phyloP scores from a whole-genome alignment of 306 rosid species.

The Geum urbanum region DNA sequence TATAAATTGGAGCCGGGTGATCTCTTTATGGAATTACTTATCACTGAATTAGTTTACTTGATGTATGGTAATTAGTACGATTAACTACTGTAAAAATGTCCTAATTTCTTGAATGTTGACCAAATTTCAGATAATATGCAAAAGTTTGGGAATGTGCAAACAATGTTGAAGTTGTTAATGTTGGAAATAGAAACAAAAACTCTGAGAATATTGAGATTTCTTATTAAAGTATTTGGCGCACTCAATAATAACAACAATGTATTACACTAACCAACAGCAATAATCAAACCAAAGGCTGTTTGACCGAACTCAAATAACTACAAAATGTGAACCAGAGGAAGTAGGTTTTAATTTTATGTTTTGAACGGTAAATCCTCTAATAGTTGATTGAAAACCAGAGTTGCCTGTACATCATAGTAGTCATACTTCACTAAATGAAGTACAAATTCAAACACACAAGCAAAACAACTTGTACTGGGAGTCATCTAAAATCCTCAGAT shows the following conservation, averaged over 20 bases:
- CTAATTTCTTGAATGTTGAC: no score
- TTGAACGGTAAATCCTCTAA: slow-evolving; percentile 9
- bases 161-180: neutral
- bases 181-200: neutral
- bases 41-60: no score
- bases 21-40: no score
- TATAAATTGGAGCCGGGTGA: no score
- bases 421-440: slow-evolving; percentile 25
- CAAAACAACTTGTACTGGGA: neutral
- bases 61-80: no score
- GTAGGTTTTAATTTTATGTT: neutral
- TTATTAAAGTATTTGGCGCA: neutral
- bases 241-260: neutral
- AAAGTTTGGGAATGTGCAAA: neutral
- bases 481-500: slow-evolving; percentile 9
- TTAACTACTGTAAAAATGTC: no score
- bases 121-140: neutral
- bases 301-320: slow-evolving; percentile 9
- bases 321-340: slow-evolving; percentile 5
- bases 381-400: neutral
- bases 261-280: neutral
- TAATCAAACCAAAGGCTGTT: slow-evolving; percentile 13
- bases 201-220: neutral
- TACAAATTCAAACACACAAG: slow-evolving; percentile 1
- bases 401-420: neutral